phyloP scores from a whole-genome alignment of 2,329 filamentous ascomycete genomes.

The Diplodia mutila region DNA sequence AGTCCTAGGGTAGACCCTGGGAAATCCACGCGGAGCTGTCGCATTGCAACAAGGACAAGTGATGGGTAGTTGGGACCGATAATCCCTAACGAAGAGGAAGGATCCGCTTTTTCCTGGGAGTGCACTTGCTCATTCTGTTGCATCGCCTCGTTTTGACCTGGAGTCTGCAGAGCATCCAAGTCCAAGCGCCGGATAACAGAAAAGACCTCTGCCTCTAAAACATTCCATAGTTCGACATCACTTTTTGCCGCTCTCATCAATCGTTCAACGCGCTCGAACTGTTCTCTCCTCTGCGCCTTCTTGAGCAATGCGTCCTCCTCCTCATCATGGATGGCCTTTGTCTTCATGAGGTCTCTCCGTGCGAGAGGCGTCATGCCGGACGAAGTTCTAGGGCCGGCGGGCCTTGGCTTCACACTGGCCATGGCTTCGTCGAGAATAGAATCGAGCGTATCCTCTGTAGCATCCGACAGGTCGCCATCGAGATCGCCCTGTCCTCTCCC shows the following conservation, averaged over 20 bases:
- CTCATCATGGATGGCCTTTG: neutral
- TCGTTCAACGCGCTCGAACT: conserved; percentile 52
- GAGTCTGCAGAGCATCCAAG: conserved; percentile 42
- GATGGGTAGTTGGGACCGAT: conserved; percentile 68
- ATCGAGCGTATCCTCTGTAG: conserved; percentile 5
- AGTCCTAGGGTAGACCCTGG: conserved; percentile 63
- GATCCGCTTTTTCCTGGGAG: neutral
- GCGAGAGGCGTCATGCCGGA: neutral
- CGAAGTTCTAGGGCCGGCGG: neutral
- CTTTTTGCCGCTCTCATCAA: conserved; percentile 60
- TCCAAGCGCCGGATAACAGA: conserved; percentile 61
- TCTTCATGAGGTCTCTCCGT: neutral
- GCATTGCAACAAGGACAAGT: conserved; percentile 62
- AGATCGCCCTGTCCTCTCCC: neutral
- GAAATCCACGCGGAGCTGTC: conserved; percentile 62
- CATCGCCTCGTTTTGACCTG: neutral
- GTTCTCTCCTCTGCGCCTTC: conserved; percentile 24
- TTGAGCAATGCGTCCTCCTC: conserved; percentile 2
- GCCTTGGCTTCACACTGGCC: neutral
- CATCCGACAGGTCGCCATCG: neutral
- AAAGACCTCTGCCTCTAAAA: conserved; percentile 71
- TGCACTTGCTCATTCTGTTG: neutral
- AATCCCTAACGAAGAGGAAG: conserved; percentile 52
- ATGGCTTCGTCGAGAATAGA: conserved; percentile 9
- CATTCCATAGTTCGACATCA: conserved; percentile 68